Evolutionary conservation across 2,329 filamentous ascomycete genomes (phyloP).

Genomic region (Hypoxylon rubiginosum): DNA sequence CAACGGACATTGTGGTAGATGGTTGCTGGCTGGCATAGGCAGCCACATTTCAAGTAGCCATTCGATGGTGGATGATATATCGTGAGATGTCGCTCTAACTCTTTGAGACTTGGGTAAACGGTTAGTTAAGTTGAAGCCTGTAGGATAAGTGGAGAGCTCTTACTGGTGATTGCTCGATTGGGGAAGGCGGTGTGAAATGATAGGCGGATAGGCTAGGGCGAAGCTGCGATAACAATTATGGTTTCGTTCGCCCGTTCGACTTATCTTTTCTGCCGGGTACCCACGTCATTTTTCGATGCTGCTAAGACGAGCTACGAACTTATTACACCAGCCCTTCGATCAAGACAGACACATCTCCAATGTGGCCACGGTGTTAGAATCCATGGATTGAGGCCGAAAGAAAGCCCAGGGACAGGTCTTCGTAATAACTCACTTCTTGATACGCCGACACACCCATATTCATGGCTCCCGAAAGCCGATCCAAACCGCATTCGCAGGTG

Average conservation of each 20-base stretch:
- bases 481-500: conserved; percentile 37
- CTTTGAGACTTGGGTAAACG: no score
- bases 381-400: no score
- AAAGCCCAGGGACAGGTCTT: background rate
- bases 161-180: conserved; percentile 12
- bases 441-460: background rate
- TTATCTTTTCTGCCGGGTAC: conserved; percentile 26
- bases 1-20: conserved; percentile 64
- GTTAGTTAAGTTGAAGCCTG: conserved; percentile 19
- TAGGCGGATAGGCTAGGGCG: background rate
- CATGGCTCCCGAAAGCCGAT: conserved; percentile 27
- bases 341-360: conserved; percentile 25
- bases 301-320: background rate
- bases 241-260: no score
- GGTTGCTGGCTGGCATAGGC: conserved; percentile 39
- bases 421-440: no score
- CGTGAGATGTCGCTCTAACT: conserved; percentile 17
- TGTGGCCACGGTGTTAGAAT: conserved; percentile 4
- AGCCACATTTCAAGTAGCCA: conserved; percentile 44
- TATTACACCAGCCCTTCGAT: background rate
- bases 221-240: conserved; percentile 16
- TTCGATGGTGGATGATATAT: conserved; percentile 22
- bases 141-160: conserved; percentile 29
- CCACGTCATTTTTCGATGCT: conserved; percentile 32
- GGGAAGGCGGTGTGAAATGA: conserved; percentile 25